phyloP scores from a whole-genome alignment of 495 filamentous ascomycete species.

The Parathielavia hyrcaniae region DNA sequence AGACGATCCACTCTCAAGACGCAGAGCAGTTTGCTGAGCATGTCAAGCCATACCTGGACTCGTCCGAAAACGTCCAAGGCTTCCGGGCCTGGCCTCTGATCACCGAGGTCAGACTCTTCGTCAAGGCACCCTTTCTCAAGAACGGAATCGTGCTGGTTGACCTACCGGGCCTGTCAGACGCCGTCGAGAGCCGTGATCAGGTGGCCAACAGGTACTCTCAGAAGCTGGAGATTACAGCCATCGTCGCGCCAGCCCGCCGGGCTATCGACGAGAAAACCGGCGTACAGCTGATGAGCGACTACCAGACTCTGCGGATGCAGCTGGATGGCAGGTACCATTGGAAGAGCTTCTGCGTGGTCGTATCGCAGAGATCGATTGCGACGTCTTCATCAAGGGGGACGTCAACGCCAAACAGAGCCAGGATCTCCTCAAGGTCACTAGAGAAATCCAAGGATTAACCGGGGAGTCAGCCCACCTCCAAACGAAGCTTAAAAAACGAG shows the following conservation, averaged over 20 bases:
- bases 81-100: constrained; percentile 24
- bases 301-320: constrained; percentile 18
- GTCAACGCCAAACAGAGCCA: neutral
- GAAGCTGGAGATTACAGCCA: constrained; percentile 9
- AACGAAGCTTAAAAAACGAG: neutral
- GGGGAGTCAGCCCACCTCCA: neutral
- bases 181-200: constrained; percentile 12
- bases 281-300: constrained; percentile 17
- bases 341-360: constrained; percentile 17
- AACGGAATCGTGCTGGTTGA: constrained; percentile 24
- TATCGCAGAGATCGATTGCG: constrained; percentile 22
- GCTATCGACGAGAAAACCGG: constrained; percentile 22
- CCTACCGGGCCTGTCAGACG: constrained; percentile 24
- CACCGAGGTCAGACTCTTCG: constrained; percentile 22
- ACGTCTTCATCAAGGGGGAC: constrained; percentile 4
- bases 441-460: neutral
- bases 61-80: neutral
- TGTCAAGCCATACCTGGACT: constrained; percentile 21
- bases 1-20: constrained; percentile 10
- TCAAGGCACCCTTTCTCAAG: constrained; percentile 19
- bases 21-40: constrained; percentile 10
- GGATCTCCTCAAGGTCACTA: neutral
- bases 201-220: constrained; percentile 21
- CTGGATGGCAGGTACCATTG: constrained; percentile 19
- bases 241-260: constrained; percentile 18